A percentile compares a stretch with the other conserved stretches of the same genome.
These are phyloP conservation scores for Capsella rubella DNA, from an alignment of 441 rosid species.

Conservation along the genomic window DNA sequence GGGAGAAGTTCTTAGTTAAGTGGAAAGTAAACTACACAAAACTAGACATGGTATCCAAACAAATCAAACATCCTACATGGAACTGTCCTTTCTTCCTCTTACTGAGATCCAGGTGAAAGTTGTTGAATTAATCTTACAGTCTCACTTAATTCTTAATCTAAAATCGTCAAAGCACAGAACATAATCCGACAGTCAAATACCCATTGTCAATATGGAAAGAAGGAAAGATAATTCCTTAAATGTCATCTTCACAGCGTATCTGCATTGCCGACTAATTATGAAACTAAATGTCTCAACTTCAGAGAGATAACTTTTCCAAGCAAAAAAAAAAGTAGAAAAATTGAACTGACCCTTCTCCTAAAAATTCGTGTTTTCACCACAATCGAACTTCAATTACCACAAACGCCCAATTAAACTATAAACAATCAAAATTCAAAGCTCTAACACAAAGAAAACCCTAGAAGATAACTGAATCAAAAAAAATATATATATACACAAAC, in stretches of 20 bases:
- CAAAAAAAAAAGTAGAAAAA: constrained; percentile 22
- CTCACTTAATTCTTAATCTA: constrained; percentile 9
- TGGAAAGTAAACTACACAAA: constrained; percentile 10
- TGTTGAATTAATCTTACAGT: not conserved
- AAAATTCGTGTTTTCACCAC: constrained; percentile 39
- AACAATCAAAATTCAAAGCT: constrained; percentile 29
- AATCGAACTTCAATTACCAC: constrained; percentile 50
- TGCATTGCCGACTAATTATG: constrained; percentile 40
- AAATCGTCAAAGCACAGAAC: constrained; percentile 14
- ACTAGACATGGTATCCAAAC: not conserved
- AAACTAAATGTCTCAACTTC: constrained; percentile 37
- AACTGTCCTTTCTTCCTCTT: constrained; percentile 11
- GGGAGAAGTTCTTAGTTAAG: constrained; percentile 3
- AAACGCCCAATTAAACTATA: constrained; percentile 34
- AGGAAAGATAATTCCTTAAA: constrained; percentile 23
- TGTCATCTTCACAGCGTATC: constrained; percentile 18
- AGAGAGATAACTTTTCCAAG: constrained; percentile 31
- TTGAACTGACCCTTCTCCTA: constrained; percentile 35
- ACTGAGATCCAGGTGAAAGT: constrained; percentile 20
- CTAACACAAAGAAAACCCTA: constrained; percentile 47
- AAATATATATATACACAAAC: not conserved
- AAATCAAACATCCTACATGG: not conserved
- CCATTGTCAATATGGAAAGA: constrained; percentile 17
- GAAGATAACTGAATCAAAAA: constrained; percentile 41
- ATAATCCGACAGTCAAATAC: constrained; percentile 10